Conservation (phyloP, 129 eudicot genomes). For the Tagetes patula region DNA sequence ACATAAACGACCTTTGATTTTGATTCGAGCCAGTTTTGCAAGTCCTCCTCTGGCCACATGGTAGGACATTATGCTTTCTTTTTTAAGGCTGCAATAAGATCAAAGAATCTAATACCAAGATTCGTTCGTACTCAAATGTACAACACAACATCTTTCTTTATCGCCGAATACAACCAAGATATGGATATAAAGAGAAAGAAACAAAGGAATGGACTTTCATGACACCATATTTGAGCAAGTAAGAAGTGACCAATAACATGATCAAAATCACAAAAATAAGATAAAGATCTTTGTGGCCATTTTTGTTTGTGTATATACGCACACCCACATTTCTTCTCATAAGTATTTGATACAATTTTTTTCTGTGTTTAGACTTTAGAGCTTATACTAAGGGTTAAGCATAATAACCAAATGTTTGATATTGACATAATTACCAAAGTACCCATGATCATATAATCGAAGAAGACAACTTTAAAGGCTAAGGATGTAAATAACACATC, state of each 20-base stretch:
- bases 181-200: slow-evolving; percentile 19
- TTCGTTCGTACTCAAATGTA: slow-evolving; percentile 29
- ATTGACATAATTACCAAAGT: not conserved
- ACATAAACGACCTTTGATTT: slow-evolving; percentile 34
- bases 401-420: slow-evolving; percentile 8
- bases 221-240: not conserved
- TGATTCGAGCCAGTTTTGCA: slow-evolving; percentile 33
- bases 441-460: not conserved
- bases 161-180: slow-evolving; percentile 30
- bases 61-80: slow-evolving; percentile 23
- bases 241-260: not conserved
- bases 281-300: not conserved
- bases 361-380: not conserved
- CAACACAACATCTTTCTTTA: slow-evolving; percentile 23
- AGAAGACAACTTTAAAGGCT: slow-evolving; percentile 3
- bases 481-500: slow-evolving; percentile 16
- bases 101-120: slow-evolving; percentile 34
- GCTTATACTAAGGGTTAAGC: not conserved
- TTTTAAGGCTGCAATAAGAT: slow-evolving; percentile 25
- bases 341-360: not conserved
- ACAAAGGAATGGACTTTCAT: not conserved
- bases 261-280: not conserved
- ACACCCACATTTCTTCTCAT: not conserved
- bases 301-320: not conserved
- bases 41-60: slow-evolving; percentile 23